Base-by-base conservation (phyloP, 208 protist species). In the Leptomonas pyrrhocoris region DNA sequence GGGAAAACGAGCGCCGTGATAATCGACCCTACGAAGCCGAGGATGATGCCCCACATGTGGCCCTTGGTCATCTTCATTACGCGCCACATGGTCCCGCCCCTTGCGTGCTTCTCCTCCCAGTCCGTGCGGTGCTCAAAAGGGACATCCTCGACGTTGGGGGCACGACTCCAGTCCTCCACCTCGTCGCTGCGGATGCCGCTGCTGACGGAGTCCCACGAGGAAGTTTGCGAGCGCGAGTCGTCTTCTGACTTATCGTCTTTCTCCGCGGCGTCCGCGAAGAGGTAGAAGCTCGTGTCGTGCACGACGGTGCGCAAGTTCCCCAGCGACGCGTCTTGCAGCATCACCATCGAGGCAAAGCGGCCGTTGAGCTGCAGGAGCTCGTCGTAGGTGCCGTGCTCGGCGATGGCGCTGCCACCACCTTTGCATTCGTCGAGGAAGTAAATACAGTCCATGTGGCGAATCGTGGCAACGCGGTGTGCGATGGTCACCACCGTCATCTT, bases 381-480 rank as follows among this genome's bases (percentile, higher is more conserved):
- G 58, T 88, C 77, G 61, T 86, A 92, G 31, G 81, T 87, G 57
- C 89, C 89, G 43, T 38, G 45, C 71, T 94, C 89, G 2, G 69
- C 55, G 62, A 94, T 88, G 50, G 11, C 45, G 64, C 80, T 90
- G 28, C 86, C 86, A 23, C 72, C 63, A 9, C 74, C 79, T 27
- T 68, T 73, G 50, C 85, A 73, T 49, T 81, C 66, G 43, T 78
- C 72, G 63, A 94, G 58, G 79, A 80, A 92, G 65, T 89, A 91
- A 57, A 98, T 96, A 62, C 83, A 83, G 80, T 97, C 93, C 67
- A 94, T 89, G 60, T 94, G 62, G 31, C 74, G 76, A 50, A 98
- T 91, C 16, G 93, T 98, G 11, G 85, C 79, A n/a, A 98, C 77
- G 58, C 92, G 83, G 50, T 98, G 95, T 8, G 95, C 93, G 76